These are phyloP conservation scores for Xenoacremonium recifei DNA, from an alignment of 2,329 filamentous ascomycete species.

Conservation along the genomic window DNA sequence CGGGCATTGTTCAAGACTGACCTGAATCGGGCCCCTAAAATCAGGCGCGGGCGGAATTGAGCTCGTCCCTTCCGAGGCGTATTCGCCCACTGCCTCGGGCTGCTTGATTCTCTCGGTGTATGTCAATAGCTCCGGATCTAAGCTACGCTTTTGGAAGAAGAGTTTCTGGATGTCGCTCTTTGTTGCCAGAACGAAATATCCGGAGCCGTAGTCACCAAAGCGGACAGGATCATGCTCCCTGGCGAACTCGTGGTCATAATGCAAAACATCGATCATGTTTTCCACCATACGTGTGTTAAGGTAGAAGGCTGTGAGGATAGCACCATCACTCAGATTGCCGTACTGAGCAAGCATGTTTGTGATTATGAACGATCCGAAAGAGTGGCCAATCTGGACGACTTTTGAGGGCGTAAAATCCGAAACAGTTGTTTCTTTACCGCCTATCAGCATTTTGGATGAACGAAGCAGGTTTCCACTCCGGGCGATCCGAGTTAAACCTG, in stretches of 20 bases:
- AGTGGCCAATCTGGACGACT: constrained; percentile 57
- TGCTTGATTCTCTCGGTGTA: constrained; percentile 31
- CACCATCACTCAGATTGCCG: constrained; percentile 49
- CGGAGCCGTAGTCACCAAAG: constrained; percentile 9
- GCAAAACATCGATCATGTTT: constrained; percentile 8
- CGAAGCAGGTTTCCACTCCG: constrained; percentile 31
- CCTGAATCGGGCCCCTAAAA: constrained; percentile 30
- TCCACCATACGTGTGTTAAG: constrained; percentile 20
- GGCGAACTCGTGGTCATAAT: constrained; percentile 20
- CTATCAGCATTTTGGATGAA: constrained; percentile 5
- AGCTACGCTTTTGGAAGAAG: constrained; percentile 26
- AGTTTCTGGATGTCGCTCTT: constrained; percentile 31
- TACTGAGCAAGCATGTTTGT: constrained; percentile 49
- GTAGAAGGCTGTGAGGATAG: constrained; percentile 54
- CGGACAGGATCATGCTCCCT: constrained; percentile 17
- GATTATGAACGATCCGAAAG: constrained; percentile 53
- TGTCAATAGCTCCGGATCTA: constrained; percentile 27
- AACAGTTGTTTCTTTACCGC: constrained; percentile 19
- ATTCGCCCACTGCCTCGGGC: constrained; percentile 30
- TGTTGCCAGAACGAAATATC: constrained; percentile 19
- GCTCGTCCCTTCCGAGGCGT: constrained; percentile 20
- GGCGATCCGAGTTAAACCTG: constrained; percentile 33
- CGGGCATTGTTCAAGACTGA: constrained; percentile 29
- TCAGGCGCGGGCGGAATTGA: constrained; percentile 20
- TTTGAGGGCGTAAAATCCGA: constrained; percentile 22